phyloP scores from a whole-genome alignment of 1,284 basidiomycete species.

The Nidula niveotomentosa region DNA sequence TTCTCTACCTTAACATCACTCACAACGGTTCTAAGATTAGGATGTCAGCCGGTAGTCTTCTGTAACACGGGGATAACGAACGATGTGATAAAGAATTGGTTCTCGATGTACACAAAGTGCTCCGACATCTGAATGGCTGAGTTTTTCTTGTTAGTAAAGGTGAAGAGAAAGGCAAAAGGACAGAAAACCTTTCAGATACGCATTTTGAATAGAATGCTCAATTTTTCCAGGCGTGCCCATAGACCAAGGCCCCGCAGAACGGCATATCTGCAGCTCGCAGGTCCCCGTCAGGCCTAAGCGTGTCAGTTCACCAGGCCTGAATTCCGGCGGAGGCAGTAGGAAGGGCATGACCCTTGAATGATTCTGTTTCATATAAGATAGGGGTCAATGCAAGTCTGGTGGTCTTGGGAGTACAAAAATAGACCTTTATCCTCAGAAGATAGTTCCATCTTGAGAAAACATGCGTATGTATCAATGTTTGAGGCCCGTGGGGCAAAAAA shows the following conservation, averaged over 20 bases:
- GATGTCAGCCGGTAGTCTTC: conserved; percentile 1
- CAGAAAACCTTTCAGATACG: conserved; percentile 80
- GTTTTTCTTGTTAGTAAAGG: conserved; percentile 5
- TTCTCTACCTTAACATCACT: conserved; percentile 92
- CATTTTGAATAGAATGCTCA: conserved; percentile 95
- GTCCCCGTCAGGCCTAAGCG: conserved; percentile 90
- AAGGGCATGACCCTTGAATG: conserved; percentile 94
- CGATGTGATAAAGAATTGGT: conserved; percentile 99
- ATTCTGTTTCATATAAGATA: conserved; percentile 52
- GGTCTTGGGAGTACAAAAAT: conserved; percentile 11
- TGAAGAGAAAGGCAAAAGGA: conserved; percentile 5
- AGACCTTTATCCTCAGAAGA: conserved; percentile 86
- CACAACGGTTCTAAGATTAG: conserved; percentile 67
- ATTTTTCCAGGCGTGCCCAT: conserved; percentile 85
- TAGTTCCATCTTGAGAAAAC: conserved; percentile 75
- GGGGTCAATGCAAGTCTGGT: conserved; percentile 3
- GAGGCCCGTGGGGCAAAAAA: background rate
- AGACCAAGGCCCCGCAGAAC: conserved; percentile 96
- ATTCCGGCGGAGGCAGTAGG: conserved; percentile 92
- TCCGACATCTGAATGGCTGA: conserved; percentile 94
- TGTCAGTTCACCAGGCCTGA: conserved; percentile 79
- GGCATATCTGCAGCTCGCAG: conserved; percentile 96
- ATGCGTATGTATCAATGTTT: background rate
- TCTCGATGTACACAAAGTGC: conserved; percentile 94
- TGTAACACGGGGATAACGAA: conserved; percentile 32